Base-by-base conservation (phyloP, 78 protist species). In the Dictyostelium discoideum region DNA sequence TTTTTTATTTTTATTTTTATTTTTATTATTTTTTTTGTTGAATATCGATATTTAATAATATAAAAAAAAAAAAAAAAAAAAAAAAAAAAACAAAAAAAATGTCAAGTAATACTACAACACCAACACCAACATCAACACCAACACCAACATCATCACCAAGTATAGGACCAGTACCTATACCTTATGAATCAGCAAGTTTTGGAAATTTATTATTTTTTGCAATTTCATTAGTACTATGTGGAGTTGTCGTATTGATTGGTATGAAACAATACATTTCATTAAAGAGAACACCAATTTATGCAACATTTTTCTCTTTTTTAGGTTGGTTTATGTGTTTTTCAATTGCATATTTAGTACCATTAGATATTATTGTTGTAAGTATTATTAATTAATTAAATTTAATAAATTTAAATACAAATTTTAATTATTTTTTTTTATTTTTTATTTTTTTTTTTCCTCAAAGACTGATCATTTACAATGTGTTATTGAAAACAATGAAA, bases 301-400 rank as follows among this genome's bases (percentile, higher is more conserved):
- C 95, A 46, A 29, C 60, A 2, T 80, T 72, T 37, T 65, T 86
- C 20, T 78, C 88, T 32, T 90, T n/a, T 13, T 60, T 90, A 20
- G 95, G 95, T n/a, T 90, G 97, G 97, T 94, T 73, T 83, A 26
- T 94, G 7, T 94, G 92, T 72, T 82, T 85, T 76, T 69, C 85
- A 40, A 85, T 94, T 42, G 97, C 89, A 50, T 85, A 82, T 37
- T 54, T 94, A 42, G 87, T 94, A 8, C 93, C 93, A 26, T 20
- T 94, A 26, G 97, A 90, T 82, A 82, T 90, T 44, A 32, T 73
- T 16, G 95, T 83, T 42, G 95, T 90, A 90, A 24, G 88, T 90
- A 72, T 13, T n/a, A n/a, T 6, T 22, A 32, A 32, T 32, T 32
- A 32, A 32, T 32, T 32, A 32, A 32, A 32, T 32, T 32, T 32